Evolutionary conservation across 1,139 yeast species (phyloP).

Genomic region (Casaregolazyma suthepensis): DNA sequence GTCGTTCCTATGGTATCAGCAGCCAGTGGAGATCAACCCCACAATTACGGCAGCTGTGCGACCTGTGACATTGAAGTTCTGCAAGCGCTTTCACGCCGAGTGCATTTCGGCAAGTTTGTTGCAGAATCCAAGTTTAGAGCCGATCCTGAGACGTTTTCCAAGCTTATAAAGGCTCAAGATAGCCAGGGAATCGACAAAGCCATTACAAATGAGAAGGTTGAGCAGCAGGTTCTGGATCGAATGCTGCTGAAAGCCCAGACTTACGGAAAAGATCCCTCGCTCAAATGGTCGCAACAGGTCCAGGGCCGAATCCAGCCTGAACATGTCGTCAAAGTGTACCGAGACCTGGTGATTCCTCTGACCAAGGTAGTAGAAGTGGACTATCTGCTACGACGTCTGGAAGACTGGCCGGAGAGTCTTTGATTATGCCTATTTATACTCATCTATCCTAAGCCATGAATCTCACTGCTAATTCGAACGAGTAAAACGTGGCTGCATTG

Average conservation of each 20-base stretch:
- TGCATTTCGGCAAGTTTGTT: conserved; percentile 95
- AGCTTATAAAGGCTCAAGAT: conserved; percentile 61
- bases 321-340: conserved; percentile 72
- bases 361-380: conserved; percentile 95
- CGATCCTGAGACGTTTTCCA: conserved; percentile 58
- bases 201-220: conserved; percentile 84
- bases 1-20: conserved; percentile 73
- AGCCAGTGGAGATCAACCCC: conserved; percentile 57
- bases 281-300: conserved; percentile 58
- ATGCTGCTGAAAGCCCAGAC: conserved; percentile 72
- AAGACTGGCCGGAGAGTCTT: conserved; percentile 34
- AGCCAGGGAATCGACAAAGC: conserved; percentile 67
- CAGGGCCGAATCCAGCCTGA: conserved; percentile 80
- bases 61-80: conserved; percentile 77
- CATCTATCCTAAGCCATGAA: conserved; percentile 17
- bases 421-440: not conserved
- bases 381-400: conserved; percentile 75
- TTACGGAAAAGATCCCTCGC: conserved; percentile 82
- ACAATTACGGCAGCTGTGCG: conserved; percentile 84
- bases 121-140: conserved; percentile 86
- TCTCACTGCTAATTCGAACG: conserved; percentile 73
- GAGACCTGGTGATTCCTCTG: conserved; percentile 83
- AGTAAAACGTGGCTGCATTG: conserved; percentile 91
- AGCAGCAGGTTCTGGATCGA: conserved; percentile 72
- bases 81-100: conserved; percentile 86